Conservation (phyloP, 352 stramenopile species). For the Stephanocyclus meneghinianus region DNA sequence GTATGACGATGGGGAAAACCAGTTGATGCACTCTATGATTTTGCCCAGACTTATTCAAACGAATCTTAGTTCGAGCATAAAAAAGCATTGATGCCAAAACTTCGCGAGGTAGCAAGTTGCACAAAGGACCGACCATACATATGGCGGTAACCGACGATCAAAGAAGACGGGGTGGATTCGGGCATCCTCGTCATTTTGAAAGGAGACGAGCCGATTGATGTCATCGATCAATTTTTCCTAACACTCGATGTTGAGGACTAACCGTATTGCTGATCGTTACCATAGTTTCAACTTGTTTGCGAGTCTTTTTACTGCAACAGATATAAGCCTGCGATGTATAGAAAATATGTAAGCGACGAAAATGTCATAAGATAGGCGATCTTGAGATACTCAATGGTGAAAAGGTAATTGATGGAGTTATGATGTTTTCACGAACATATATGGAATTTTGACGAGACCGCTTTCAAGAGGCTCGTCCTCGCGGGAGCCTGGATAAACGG, state of each 20-base stretch:
- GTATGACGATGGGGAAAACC: conserved; percentile 51
- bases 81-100: conserved; percentile 38
- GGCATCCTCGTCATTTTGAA: conserved; percentile 44
- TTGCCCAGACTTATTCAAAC: conserved; percentile 37
- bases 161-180: conserved; percentile 20
- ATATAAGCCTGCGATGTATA: conserved; percentile 37
- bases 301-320: conserved; percentile 40
- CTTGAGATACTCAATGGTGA: conserved; percentile 53
- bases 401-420: conserved; percentile 56
- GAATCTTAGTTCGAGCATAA: conserved; percentile 25
- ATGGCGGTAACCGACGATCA: conserved; percentile 38
- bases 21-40: conserved; percentile 53
- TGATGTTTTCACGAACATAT: conserved; percentile 42
- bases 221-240: conserved; percentile 44
- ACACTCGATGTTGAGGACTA: conserved; percentile 21
- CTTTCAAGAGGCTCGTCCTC: conserved; percentile 54
- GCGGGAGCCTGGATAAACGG: conserved; percentile 43
- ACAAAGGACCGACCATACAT: conserved; percentile 31
- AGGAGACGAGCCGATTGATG: conserved; percentile 47
- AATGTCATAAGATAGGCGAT: conserved; percentile 33
- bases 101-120: conserved; percentile 49
- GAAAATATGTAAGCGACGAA: conserved; percentile 45
- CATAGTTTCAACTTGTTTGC: conserved; percentile 48
- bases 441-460: conserved; percentile 38
- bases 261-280: conserved; percentile 27